These are phyloP conservation scores for Sclerotinia spermophila DNA, from an alignment of 2,329 filamentous ascomycete genomes.

Conservation along the genomic window DNA sequence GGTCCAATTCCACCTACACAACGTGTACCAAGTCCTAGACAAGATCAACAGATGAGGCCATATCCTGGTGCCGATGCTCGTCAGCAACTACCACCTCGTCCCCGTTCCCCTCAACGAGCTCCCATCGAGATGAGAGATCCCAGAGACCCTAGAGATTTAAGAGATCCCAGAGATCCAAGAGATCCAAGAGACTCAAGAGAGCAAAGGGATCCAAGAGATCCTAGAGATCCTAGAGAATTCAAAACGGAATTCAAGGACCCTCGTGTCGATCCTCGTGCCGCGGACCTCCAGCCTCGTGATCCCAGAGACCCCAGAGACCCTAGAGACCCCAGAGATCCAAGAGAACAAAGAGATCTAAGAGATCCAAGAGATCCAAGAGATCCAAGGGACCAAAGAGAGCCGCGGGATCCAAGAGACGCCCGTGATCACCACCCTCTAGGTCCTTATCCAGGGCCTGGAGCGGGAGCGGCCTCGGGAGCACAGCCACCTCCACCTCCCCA, in stretches of 20 bases:
- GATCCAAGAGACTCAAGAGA: slow-evolving; percentile 39
- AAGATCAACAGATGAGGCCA: slow-evolving; percentile 63
- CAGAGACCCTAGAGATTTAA: slow-evolving; percentile 3
- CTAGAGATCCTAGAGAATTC: slow-evolving; percentile 2
- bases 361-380: neutral
- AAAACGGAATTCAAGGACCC: slow-evolving; percentile 4
- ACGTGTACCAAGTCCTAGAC: slow-evolving; percentile 62
- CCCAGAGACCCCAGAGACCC: slow-evolving; percentile 19
- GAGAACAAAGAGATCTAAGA: slow-evolving; percentile 6
- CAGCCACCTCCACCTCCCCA: slow-evolving; percentile 40
- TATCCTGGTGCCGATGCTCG: slow-evolving; percentile 63
- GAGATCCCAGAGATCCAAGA: slow-evolving; percentile 3
- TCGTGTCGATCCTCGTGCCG: slow-evolving; percentile 21
- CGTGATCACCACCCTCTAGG: slow-evolving; percentile 33
- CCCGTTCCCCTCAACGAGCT: slow-evolving; percentile 49
- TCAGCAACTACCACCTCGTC: slow-evolving; percentile 50
- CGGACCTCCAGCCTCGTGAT: slow-evolving; percentile 33
- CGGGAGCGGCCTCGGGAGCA: slow-evolving; percentile 3
- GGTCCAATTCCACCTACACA: slow-evolving; percentile 67
- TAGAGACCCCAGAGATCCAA: neutral
- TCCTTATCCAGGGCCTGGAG: slow-evolving; percentile 33
- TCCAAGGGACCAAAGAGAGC: slow-evolving; percentile 9
- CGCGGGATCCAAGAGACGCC: slow-evolving; percentile 8
- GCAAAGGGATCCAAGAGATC: neutral
- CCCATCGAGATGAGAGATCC: neutral